Conservation (phyloP, 2,329 filamentous ascomycete species). For the Bipolaris cookei region DNA sequence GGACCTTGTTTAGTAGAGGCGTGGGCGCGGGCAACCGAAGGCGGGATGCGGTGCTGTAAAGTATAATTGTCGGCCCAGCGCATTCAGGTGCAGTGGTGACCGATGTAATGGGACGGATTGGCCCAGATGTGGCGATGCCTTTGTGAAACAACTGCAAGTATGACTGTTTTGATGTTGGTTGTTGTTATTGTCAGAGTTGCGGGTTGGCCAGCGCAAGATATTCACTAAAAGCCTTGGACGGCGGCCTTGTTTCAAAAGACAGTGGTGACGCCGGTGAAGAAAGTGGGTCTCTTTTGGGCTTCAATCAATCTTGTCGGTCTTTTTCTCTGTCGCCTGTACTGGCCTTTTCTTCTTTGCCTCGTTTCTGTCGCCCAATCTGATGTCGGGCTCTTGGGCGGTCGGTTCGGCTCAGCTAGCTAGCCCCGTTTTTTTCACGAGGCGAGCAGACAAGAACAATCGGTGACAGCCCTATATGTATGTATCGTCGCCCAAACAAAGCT, state of each 20-base stretch:
- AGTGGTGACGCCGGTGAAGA: constrained; percentile 3
- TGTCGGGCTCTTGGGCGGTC: neutral
- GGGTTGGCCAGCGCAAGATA: neutral
- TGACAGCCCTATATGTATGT: constrained; percentile 1
- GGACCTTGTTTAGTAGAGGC: neutral
- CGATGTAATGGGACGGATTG: constrained; percentile 1
- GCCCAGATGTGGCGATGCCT: neutral
- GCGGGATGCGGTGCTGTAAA: constrained; percentile 23
- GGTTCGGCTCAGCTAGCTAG: neutral
- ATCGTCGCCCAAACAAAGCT: neutral
- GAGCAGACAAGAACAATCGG: neutral
- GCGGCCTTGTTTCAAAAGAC: neutral
- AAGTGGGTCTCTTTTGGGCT: constrained; percentile 9
- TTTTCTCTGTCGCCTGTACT: neutral
- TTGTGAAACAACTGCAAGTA: constrained; percentile 2
- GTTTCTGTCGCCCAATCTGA: constrained; percentile 2
- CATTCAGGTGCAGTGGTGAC: constrained; percentile 17
- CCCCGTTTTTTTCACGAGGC: constrained; percentile 4
- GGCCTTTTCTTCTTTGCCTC: neutral
- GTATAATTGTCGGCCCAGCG: constrained; percentile 27
- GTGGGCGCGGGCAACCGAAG: constrained; percentile 18
- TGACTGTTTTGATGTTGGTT: constrained; percentile 1
- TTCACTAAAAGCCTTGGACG: neutral
- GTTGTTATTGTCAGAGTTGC: neutral
- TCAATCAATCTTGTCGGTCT: neutral